Evolutionary conservation across 2,329 filamentous ascomycete species (phyloP).

Genomic region (Colletotrichum magnum): DNA sequence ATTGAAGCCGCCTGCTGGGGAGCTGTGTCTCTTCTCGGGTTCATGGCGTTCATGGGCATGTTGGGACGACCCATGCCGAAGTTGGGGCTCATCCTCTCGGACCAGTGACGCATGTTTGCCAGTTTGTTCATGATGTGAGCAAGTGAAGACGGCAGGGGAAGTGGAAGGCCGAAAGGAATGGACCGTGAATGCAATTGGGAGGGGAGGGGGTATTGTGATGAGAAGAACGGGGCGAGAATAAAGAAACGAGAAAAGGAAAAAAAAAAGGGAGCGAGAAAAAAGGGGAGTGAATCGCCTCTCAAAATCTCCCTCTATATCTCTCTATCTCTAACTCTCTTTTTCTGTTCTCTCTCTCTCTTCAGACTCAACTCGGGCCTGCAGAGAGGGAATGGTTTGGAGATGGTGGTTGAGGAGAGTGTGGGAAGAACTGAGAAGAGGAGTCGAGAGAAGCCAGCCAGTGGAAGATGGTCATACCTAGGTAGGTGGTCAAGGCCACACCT

Average conservation of each 20-base stretch:
- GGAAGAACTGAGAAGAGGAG: slow-evolving; percentile 41
- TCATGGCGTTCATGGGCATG: slow-evolving; percentile 69
- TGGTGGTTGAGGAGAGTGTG: slow-evolving; percentile 31
- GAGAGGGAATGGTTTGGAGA: slow-evolving; percentile 36
- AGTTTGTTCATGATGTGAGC: slow-evolving; percentile 76
- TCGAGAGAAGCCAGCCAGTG: slow-evolving; percentile 32
- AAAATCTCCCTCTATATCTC: slow-evolving; percentile 42
- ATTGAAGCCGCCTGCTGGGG: slow-evolving; percentile 67
- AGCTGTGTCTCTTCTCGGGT: slow-evolving; percentile 70
- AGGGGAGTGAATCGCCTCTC: slow-evolving; percentile 41
- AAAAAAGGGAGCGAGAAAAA: slow-evolving; percentile 46
- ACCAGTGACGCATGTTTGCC: slow-evolving; percentile 80
- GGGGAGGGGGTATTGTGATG: slow-evolving; percentile 21
- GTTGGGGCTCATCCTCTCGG: slow-evolving; percentile 77
- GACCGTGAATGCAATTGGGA: slow-evolving; percentile 32
- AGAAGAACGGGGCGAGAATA: slow-evolving; percentile 42
- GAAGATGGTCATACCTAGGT: slow-evolving; percentile 33
- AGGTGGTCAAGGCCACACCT: slow-evolving; percentile 31
- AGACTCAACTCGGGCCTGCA: slow-evolving; percentile 38
- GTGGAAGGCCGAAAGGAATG: slow-evolving; percentile 37
- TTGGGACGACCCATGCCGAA: slow-evolving; percentile 74
- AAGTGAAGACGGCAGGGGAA: slow-evolving; percentile 46
- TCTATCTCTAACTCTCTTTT: slow-evolving; percentile 44
- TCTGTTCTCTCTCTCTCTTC: slow-evolving; percentile 43
- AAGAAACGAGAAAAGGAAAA: slow-evolving; percentile 46